Conservation (phyloP, 805 yeast genomes). For the Candida ponderosae region DNA sequence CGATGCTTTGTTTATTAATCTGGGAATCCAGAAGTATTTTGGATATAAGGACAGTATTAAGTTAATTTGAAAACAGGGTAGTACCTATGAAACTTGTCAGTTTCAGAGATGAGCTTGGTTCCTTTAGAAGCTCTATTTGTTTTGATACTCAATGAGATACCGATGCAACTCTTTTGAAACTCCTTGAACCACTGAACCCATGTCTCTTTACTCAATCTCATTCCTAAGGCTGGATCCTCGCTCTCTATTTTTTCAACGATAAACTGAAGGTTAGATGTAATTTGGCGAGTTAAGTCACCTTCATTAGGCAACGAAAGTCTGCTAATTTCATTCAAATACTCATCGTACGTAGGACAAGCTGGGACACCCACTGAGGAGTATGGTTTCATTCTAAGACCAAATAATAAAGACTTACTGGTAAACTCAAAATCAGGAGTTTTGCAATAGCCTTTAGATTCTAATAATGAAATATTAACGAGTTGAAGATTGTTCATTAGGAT, state of each 20-base stretch:
- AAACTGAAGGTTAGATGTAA: slow-evolving; percentile 5
- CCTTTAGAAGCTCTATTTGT: slow-evolving; percentile 1
- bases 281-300: slow-evolving; percentile 2
- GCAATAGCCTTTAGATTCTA: slow-evolving; percentile 18
- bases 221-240: slow-evolving; percentile 16
- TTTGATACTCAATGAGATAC: slow-evolving; percentile 12
- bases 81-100: slow-evolving; percentile 33
- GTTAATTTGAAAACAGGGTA: slow-evolving; percentile 35
- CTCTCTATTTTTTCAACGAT: slow-evolving; percentile 12
- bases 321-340: slow-evolving; percentile 12
- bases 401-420: slow-evolving; percentile 25
- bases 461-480: slow-evolving; percentile 22
- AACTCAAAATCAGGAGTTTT: slow-evolving; percentile 19
- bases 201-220: slow-evolving; percentile 19
- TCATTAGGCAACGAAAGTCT: slow-evolving; percentile 3
- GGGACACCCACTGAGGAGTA: slow-evolving; percentile 80
- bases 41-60: no score
- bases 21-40: no score
- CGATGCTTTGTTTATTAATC: no score
- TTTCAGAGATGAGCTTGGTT: slow-evolving; percentile 19
- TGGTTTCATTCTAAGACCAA: slow-evolving; percentile 64
- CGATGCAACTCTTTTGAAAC: slow-evolving; percentile 22
- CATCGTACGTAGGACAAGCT: slow-evolving; percentile 40
- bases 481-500: slow-evolving; percentile 26
- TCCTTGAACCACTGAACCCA: slow-evolving; percentile 23